phyloP scores from a whole-genome alignment of 139 green algal genomes.

The Gonium pectorale region DNA sequence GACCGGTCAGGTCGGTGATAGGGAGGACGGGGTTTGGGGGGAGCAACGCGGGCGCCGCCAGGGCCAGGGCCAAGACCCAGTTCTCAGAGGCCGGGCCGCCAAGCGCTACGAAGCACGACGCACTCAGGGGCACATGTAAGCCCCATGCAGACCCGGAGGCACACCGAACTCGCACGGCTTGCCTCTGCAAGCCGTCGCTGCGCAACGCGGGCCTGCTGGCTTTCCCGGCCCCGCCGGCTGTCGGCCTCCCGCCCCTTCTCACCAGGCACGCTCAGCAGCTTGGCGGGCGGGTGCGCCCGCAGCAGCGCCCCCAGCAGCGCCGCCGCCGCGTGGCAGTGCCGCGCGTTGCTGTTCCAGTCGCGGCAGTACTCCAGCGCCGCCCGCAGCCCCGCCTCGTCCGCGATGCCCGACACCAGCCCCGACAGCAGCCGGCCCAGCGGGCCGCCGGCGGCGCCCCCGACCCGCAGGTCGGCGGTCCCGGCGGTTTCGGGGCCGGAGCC shows the following conservation, averaged over 20 bases:
- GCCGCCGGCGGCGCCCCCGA: neutral
- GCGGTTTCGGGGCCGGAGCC: neutral
- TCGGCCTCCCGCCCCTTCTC: too few relatives aligned
- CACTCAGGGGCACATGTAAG: too few relatives aligned
- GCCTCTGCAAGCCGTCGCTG: too few relatives aligned
- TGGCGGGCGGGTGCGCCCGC: constrained; percentile 57
- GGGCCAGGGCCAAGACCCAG: too few relatives aligned
- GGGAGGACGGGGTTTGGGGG: neutral
- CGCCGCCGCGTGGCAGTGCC: constrained; percentile 87
- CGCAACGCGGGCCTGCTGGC: too few relatives aligned
- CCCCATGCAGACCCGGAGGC: too few relatives aligned
- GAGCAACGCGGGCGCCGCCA: neutral
- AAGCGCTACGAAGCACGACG: too few relatives aligned
- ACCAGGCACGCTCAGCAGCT: constrained; percentile 72
- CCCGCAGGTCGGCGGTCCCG: neutral
- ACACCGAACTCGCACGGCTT: too few relatives aligned
- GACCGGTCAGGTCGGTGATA: neutral
- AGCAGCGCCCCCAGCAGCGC: constrained; percentile 84
- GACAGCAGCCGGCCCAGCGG: constrained; percentile 27
- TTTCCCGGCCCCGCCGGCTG: too few relatives aligned
- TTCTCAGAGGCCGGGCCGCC: too few relatives aligned
- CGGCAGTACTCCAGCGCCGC: constrained; percentile 70
- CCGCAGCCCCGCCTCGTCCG: constrained; percentile 40
- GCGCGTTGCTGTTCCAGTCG: constrained; percentile 96
- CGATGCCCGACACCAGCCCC: constrained; percentile 51